phyloP scores from a whole-genome alignment of 352 stramenopile species.

The Phytopythium chamaehyphon region DNA sequence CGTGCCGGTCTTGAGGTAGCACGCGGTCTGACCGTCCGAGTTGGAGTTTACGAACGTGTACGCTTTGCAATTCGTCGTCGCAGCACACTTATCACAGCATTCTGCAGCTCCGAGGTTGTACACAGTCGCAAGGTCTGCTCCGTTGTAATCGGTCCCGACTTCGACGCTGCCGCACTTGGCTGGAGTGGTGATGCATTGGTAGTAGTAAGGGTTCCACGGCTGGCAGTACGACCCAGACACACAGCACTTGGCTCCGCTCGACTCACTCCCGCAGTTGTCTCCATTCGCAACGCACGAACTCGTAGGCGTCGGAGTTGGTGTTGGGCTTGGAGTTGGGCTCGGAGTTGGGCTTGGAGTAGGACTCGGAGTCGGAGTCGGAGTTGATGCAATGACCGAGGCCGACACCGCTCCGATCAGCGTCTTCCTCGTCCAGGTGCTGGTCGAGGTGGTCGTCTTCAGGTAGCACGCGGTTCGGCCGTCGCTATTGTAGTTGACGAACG shows the following conservation, averaged over 20 bases:
- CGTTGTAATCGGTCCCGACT: conserved; percentile 29
- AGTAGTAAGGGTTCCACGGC: conserved; percentile 28
- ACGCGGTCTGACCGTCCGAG: conserved; percentile 16
- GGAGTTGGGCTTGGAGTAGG: no score
- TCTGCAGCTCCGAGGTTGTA: conserved; percentile 12
- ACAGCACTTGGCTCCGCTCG: conserved; percentile 16
- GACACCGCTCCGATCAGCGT: conserved; percentile 13
- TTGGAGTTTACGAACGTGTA: conserved; percentile 28
- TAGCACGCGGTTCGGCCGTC: conserved; percentile 23
- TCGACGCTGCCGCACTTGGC: conserved; percentile 19
- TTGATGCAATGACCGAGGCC: conserved; percentile 6
- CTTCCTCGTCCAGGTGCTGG: conserved; percentile 15
- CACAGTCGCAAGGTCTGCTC: conserved; percentile 28
- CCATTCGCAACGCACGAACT: no score
- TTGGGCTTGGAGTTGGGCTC: no score
- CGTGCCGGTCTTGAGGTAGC: conserved; percentile 25
- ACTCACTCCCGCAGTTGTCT: conserved; percentile 9
- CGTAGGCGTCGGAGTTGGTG: no score
- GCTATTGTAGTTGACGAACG: conserved; percentile 20
- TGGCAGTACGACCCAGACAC: conserved; percentile 29
- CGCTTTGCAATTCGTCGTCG: conserved; percentile 11
- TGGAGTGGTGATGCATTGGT: conserved; percentile 29
- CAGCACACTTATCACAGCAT: conserved; percentile 14
- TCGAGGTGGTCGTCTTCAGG: conserved; percentile 18
- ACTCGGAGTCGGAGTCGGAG: no score